Conservation (phyloP, 2,329 filamentous ascomycete species). For the Alternaria sp. region DNA sequence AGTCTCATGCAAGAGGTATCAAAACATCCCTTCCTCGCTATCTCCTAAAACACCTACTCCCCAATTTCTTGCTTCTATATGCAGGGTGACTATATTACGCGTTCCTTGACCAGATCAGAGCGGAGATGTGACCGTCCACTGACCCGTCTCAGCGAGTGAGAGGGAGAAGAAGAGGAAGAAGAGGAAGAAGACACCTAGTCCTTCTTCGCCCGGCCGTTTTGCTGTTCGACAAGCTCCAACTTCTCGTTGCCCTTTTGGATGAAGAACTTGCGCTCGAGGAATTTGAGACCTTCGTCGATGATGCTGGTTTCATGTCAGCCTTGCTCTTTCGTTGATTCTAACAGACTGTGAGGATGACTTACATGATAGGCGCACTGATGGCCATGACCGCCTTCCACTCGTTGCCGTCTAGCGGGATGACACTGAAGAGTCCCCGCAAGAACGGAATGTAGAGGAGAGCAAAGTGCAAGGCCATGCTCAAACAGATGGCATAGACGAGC, state of each 20-base stretch:
- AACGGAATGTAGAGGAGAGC: slow-evolving; percentile 90
- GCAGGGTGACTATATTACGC: background rate
- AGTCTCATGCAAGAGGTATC: slow-evolving; percentile 3
- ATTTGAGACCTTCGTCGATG: slow-evolving; percentile 85
- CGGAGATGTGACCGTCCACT: background rate
- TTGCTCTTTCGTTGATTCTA: background rate
- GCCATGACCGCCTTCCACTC: slow-evolving; percentile 92
- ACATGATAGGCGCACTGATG: slow-evolving; percentile 93
- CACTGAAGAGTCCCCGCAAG: slow-evolving; percentile 87
- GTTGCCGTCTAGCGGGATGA: slow-evolving; percentile 79
- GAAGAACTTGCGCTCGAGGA: slow-evolving; percentile 63
- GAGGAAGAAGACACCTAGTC: slow-evolving; percentile 22
- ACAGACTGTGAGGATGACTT: slow-evolving; percentile 54
- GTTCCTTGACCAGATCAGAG: background rate
- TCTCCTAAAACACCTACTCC: background rate
- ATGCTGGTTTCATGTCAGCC: slow-evolving; percentile 57
- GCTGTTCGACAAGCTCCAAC: slow-evolving; percentile 11
- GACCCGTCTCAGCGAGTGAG: background rate
- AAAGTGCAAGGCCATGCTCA: slow-evolving; percentile 96
- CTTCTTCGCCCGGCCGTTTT: slow-evolving; percentile 40
- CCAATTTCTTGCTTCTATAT: background rate
- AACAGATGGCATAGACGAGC: slow-evolving; percentile 88
- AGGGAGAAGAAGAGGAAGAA: background rate
- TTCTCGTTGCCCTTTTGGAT: slow-evolving; percentile 32
- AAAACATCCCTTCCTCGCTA: background rate